Evolutionary conservation across 1,284 basidiomycete genomes (phyloP), one percentile per base, ranked within the genome.

Genomic region (Sanghuangporus sanghuang): DNA sequence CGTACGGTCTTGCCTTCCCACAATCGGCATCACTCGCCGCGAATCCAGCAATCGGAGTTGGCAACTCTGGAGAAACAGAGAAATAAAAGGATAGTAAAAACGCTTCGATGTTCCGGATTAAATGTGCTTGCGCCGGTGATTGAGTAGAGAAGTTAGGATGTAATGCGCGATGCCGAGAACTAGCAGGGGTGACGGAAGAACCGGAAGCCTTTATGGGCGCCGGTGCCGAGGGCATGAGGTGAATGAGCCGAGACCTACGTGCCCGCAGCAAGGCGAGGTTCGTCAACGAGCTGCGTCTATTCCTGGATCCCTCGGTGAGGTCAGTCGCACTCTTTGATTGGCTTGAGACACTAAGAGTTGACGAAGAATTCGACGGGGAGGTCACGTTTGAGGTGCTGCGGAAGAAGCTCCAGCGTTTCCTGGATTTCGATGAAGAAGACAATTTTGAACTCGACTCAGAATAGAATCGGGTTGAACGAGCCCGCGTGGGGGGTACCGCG

Each of bases 21-120:
- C 72, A 35, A 1, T 54, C 57, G 56, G 63, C 68, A 40, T 61
- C 55, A n/a, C 36, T 53, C 58, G 57, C 36, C 44, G 48, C 49
- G 59, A 56, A 56, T 6, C 21, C 46, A 18, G 46, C 39, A 23
- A 44, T 49, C 36, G 58, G 36, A 49, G 23, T 2, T 16, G 32
- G 44, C 18, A 44, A 21, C 21, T 16, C 23, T 27, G 9, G 56
- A 52, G 18, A 42, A 53, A 40, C 32, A 11, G 11, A 59, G 56
- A 52, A 65, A 55, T 50, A 70, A 66, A 75, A 77, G 1, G 74
- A 73, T 21, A 76, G 69, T 21, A 76, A 70, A 68, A 77, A 77
- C 6, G 73, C 66, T 63, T 78, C 76, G 56, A 78, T 71, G 67
- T 71, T 74, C 40, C 73, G 69, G 11, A 77, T 71, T 46, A 78